A percentile compares a stretch with the other conserved stretches of the same genome.
These are phyloP conservation scores for Trichophyton verrucosum DNA, from an alignment of 2,329 filamentous ascomycete genomes.

Conservation along the genomic window DNA sequence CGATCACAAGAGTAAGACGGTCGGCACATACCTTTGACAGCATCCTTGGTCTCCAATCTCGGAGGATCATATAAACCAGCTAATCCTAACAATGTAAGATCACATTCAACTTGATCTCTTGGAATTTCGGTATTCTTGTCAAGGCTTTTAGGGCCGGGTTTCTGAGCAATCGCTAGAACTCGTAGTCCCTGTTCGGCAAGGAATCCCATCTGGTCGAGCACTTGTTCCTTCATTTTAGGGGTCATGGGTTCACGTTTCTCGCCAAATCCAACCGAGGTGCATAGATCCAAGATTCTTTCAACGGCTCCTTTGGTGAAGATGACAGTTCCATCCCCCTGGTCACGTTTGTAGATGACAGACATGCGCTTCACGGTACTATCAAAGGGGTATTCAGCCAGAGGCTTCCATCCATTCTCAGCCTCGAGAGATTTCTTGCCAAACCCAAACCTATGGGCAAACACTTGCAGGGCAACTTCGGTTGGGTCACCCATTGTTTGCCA, in stretches of 20 bases:
- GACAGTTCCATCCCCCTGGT: conserved; percentile 23
- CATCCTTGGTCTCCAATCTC: conserved; percentile 45
- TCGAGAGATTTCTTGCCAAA: conserved; percentile 36
- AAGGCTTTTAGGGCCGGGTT: conserved; percentile 18
- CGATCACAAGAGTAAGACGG: not conserved
- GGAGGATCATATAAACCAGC: conserved; percentile 52
- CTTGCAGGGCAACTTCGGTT: conserved; percentile 55
- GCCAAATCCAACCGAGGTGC: conserved; percentile 35
- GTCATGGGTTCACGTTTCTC: conserved; percentile 31
- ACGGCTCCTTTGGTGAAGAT: conserved; percentile 34
- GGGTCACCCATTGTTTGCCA: conserved; percentile 52
- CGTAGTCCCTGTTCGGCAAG: conserved; percentile 48
- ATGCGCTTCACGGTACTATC: conserved; percentile 55
- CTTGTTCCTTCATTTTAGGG: conserved; percentile 30
- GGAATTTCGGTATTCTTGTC: conserved; percentile 25
- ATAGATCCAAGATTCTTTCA: conserved; percentile 34
- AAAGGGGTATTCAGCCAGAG: conserved; percentile 52
- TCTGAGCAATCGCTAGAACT: conserved; percentile 45
- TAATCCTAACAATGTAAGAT: conserved; percentile 46
- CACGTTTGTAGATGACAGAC: conserved; percentile 46
- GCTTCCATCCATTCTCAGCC: conserved; percentile 34
- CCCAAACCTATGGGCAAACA: conserved; percentile 51
- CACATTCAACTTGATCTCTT: conserved; percentile 40
- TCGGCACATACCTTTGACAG: conserved; percentile 31
- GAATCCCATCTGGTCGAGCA: conserved; percentile 44